These are phyloP conservation scores for Ceriops decandra DNA, from an alignment of 345 rosid genomes.

Conservation along the genomic window DNA sequence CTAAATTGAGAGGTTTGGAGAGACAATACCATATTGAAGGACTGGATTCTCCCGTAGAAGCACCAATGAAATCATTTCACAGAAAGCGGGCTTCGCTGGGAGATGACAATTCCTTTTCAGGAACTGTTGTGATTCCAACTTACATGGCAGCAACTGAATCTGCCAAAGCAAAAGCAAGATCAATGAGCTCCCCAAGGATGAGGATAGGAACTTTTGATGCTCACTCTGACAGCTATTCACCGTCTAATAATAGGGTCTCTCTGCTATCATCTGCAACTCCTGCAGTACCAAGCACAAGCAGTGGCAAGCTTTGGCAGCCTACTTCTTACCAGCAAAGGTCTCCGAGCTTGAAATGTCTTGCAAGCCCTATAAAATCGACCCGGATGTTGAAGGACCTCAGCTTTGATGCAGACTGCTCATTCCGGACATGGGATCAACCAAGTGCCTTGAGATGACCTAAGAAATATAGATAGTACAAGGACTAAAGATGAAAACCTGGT, in stretches of 20 bases:
- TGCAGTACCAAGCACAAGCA: slow-evolving; percentile 35
- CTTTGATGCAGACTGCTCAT: slow-evolving; percentile 51
- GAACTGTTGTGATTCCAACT: slow-evolving; percentile 50
- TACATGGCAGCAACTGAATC: slow-evolving; percentile 95
- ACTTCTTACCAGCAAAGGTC: slow-evolving; percentile 65
- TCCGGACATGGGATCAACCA: slow-evolving; percentile 20
- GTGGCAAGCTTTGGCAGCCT: slow-evolving; percentile 34
- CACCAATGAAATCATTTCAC: slow-evolving; percentile 46
- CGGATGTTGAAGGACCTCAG: slow-evolving; percentile 47
- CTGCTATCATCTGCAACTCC: slow-evolving; percentile 23
- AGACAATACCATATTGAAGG: slow-evolving; percentile 27
- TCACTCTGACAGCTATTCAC: slow-evolving; percentile 79
- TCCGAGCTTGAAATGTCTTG: slow-evolving; percentile 61
- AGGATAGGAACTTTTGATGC: slow-evolving; percentile 65
- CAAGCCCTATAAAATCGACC: slow-evolving; percentile 50
- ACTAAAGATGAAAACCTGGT: too few species aligned
- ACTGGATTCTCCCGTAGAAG: slow-evolving; percentile 31
- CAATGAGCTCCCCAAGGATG: slow-evolving; percentile 64
- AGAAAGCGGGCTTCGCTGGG: slow-evolving; percentile 58
- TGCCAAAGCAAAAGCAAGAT: slow-evolving; percentile 78
- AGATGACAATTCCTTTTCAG: slow-evolving; percentile 48
- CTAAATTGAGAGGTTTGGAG: slow-evolving; percentile 37
- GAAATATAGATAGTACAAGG: neutral
- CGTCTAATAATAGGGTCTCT: slow-evolving; percentile 56
- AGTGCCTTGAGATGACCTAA: neutral